Base-by-base conservation (phyloP, 768 basidiomycete genomes). In the Paxillus involutus region DNA sequence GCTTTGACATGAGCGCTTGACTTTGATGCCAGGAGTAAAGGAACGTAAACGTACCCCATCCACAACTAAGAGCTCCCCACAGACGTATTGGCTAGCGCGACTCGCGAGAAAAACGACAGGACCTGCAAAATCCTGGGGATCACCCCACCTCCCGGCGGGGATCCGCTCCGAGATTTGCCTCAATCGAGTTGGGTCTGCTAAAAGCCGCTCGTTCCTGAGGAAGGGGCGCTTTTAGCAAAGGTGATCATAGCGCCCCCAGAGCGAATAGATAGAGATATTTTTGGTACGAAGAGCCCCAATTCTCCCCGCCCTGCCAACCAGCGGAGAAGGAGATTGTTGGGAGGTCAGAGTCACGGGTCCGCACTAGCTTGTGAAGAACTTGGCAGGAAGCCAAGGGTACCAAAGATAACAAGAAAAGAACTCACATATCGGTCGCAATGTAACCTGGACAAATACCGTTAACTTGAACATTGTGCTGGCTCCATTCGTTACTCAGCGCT, bases 401-500 rank as follows among this genome's bases (percentile, higher is more conserved):
- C 39, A 33, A 53, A 52, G 52, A 60, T 54, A 57, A 39, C 49
- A 53, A 53, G 53, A 55, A 73, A 67, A 52, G 47, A 53, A 50
- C 56, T 74, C 73, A 91, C 89, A 94, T 94, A 61, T 96, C 94
- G 35, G 93, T 96, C 26, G 81, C 80, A 63, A 95, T 86, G 71
- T 94, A 94, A 32, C 92, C 93, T 30, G 92, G 92, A 59, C 86
- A 86, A 59, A 96, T 89, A 21, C 81, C 88, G 66, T 95, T 94
- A 16, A 95, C 91, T 69, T 93, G 88, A 49, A 96, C 83, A 60
- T 91, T 92, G 62, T 90, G 82, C 63, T 80, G 79, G 56, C 89
- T 88, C 94, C 94, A 97, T 69, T 96, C 94, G 70, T 97, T 97
- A 63, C 88, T 86, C 63, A 96, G 82, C 3, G 93, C 88, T 72